Evolutionary conservation across 768 basidiomycete genomes (phyloP), one percentile per base, ranked within the genome.

Genomic region (Pisolithus orientalis): DNA sequence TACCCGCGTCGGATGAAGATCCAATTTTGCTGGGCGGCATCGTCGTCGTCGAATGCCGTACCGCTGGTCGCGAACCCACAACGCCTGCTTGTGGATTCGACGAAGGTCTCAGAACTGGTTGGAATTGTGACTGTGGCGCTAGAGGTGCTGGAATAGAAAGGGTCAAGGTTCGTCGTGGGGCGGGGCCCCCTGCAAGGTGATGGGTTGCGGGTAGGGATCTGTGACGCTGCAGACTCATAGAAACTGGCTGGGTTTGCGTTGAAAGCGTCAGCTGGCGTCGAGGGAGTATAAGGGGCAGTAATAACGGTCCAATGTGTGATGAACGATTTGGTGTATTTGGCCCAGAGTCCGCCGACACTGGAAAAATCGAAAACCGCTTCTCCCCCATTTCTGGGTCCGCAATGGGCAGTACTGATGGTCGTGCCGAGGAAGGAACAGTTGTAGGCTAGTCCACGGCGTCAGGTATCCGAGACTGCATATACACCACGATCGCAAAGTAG

Each of bases 401-500:
- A 25, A 40, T 39, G 2, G 63, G 56, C 37, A 64, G 49, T 24
- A 57, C 52, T 9, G 58, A 62, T 5, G 54, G 49, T 37, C 11
- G 40, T 0, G 37, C 48, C 24, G 14, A 29, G 9, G 14, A 38
- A 17, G 13, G 31, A 13, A 39, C 17, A 31, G 39, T 47, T 54
- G 39, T 28, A 54, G 28, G n/a, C 17, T 50, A 44, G 9, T 56
- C 53, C n/a, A 63, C 56, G 14, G 53, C 52, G 8, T 60, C 53
- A 16, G 62, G 56, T 38, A 60, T 58, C 27, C 63, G 64, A 4
- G 65, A 65, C 21, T 70, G 67, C 49, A 71, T 69, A 58, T 67
- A 70, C 40, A 73, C 62, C 53, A 72, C 62, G 16, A 67, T 17
- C 11, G 65, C 68, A 47, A 82, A 73, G 44, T 73, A 72, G n/a